A percentile compares a stretch with the other conserved stretches of the same genome.
phyloP scores from a whole-genome alignment of 1,139 yeast species.

The Geotrichum citri-aurantii region DNA sequence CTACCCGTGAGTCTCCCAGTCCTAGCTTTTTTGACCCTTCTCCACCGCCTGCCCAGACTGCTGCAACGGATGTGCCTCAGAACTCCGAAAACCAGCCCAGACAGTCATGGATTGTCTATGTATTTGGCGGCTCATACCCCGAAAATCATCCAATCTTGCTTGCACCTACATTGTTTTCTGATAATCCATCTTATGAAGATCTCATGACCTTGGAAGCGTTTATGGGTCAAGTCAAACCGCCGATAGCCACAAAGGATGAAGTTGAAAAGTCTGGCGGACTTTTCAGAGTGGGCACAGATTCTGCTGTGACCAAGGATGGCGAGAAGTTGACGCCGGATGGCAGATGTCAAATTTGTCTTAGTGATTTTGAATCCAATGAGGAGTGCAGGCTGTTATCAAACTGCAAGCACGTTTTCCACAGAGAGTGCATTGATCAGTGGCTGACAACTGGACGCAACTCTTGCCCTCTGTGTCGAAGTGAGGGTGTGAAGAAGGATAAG shows the following conservation, averaged over 20 bases:
- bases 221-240: conserved; percentile 44
- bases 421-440: conserved; percentile 54
- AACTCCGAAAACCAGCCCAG: conserved; percentile 20
- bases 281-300: conserved; percentile 20
- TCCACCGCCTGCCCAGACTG: conserved; percentile 7
- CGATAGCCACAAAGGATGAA: conserved; percentile 41
- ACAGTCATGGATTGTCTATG: conserved; percentile 47
- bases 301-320: conserved; percentile 7
- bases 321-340: conserved; percentile 25
- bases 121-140: conserved; percentile 46
- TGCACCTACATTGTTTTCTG: conserved; percentile 45
- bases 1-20: not conserved
- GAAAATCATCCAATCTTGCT: conserved; percentile 44
- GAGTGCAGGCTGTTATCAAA: conserved; percentile 40
- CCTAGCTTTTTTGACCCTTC: not conserved
- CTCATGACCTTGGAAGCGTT: conserved; percentile 41
- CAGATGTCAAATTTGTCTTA: conserved; percentile 48
- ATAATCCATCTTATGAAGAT: conserved; percentile 47
- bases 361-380: conserved; percentile 44
- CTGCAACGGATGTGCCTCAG: not conserved
- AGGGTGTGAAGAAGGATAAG: conserved; percentile 35
- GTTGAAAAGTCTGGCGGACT: conserved; percentile 40
- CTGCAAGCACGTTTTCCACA: conserved; percentile 49
- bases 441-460: conserved; percentile 48
- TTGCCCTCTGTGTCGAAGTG: conserved; percentile 52